phyloP scores from a whole-genome alignment of 768 basidiomycete species.

The Pleurotus djamor region DNA sequence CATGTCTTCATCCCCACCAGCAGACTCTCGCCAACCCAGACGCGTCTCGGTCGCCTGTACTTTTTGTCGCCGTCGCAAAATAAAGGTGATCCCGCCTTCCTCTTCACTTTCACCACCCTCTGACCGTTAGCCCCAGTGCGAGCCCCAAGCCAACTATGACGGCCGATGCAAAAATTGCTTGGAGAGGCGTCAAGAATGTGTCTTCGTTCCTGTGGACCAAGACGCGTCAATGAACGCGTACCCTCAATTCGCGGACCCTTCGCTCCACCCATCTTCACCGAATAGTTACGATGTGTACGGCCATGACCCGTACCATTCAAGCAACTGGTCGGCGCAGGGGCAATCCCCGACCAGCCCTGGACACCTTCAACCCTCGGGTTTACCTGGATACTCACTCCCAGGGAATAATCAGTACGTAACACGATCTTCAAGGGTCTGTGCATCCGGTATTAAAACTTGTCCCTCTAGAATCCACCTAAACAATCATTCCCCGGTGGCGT shows the following conservation, averaged over 20 bases:
- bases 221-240: neutral
- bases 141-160: slow-evolving; percentile 18
- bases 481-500: neutral
- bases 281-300: neutral
- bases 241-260: no score
- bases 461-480: neutral
- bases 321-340: neutral
- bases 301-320: neutral
- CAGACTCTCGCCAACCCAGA: slow-evolving; percentile 18
- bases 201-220: slow-evolving; percentile 35
- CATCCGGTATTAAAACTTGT: neutral
- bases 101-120: neutral
- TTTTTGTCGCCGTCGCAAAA: slow-evolving; percentile 51
- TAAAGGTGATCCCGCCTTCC: slow-evolving; percentile 38
- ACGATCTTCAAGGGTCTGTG: neutral
- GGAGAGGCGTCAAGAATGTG: slow-evolving; percentile 32
- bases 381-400: neutral
- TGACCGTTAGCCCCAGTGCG: slow-evolving; percentile 19
- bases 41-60: slow-evolving; percentile 54
- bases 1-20: neutral
- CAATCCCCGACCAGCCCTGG: neutral
- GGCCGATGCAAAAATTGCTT: slow-evolving; percentile 38
- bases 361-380: neutral
- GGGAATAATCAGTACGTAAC: neutral
- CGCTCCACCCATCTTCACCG: neutral